Evolutionary conservation across 495 filamentous ascomycete species (phyloP).

Genomic region (Aspergillus leporis): DNA sequence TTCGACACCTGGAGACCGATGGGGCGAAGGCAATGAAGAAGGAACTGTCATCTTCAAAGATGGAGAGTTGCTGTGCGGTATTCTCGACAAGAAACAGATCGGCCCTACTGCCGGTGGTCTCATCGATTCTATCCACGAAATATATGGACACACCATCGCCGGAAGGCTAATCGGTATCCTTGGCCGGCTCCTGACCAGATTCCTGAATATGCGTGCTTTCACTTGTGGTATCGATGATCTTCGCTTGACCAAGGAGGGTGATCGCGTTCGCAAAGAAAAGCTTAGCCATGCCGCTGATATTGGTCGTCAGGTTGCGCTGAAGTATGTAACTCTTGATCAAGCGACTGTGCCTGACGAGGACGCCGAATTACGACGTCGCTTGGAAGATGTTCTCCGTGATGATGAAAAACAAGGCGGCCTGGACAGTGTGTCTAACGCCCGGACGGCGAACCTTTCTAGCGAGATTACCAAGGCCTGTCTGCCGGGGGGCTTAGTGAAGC

Average conservation of each 20-base stretch:
- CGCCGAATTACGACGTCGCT: conserved; percentile 66
- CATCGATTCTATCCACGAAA: conserved; percentile 88
- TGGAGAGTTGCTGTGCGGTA: conserved; percentile 84
- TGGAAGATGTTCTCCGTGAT: conserved; percentile 89
- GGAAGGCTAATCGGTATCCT: conserved; percentile 85
- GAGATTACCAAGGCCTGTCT: conserved; percentile 77
- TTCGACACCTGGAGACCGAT: conserved; percentile 70
- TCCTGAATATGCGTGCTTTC: conserved; percentile 90
- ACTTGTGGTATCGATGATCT: conserved; percentile 98
- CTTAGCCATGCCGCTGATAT: conserved; percentile 68
- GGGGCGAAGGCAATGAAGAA: conserved; percentile 72
- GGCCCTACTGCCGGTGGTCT: conserved; percentile 85
- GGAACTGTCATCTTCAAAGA: conserved; percentile 80
- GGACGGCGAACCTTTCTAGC: conserved; percentile 69
- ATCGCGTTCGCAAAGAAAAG: conserved; percentile 66
- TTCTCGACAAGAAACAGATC: conserved; percentile 95
- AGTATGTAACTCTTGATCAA: conserved; percentile 86
- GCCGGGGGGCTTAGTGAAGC: conserved; percentile 80
- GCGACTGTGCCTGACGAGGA: conserved; percentile 57
- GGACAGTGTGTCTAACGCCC: conserved; percentile 80
- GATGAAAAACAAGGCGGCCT: conserved; percentile 85
- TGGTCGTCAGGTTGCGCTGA: conserved; percentile 79
- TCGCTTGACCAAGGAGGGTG: conserved; percentile 77
- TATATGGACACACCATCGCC: conserved; percentile 84
- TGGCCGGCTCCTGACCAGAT: conserved; percentile 84